These are phyloP conservation scores for Stagonosporopsis rhizophila DNA, from an alignment of 2,329 filamentous ascomycete species.

Conservation along the genomic window DNA sequence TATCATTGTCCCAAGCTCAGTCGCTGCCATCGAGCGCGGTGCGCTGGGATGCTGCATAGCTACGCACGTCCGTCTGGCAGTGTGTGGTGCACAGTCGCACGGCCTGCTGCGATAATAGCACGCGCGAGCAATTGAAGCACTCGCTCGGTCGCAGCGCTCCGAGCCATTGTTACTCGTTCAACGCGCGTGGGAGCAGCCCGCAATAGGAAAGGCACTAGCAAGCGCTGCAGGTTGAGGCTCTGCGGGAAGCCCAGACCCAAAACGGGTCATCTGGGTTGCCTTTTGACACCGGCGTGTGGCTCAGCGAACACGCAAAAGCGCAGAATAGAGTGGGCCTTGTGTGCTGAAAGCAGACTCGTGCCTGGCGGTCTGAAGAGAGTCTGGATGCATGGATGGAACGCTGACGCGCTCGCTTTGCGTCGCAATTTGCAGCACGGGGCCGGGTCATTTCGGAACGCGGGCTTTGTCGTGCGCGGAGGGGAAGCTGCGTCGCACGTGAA, in stretches of 20 bases:
- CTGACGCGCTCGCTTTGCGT: conserved; percentile 11
- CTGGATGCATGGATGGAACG: conserved; percentile 19
- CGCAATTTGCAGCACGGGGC: conserved; percentile 6
- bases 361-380: conserved; percentile 8
- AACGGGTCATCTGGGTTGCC: background rate
- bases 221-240: conserved; percentile 21
- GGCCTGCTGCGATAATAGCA: background rate
- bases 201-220: conserved; percentile 20
- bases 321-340: conserved; percentile 1
- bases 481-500: conserved; percentile 12
- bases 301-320: conserved; percentile 14
- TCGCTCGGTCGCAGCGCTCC: conserved; percentile 6
- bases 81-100: background rate
- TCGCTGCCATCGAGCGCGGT: background rate
- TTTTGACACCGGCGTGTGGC: conserved; percentile 5
- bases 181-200: background rate
- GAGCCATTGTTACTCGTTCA: conserved; percentile 1
- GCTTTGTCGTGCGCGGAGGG: conserved; percentile 18
- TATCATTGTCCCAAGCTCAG: background rate
- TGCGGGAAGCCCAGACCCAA: conserved; percentile 19
- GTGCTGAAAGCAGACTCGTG: conserved; percentile 5
- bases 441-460: conserved; percentile 12
- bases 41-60: conserved; percentile 3
- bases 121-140: background rate
- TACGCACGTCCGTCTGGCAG: background rate